phyloP scores from a whole-genome alignment of 176 grass and related monocot genomes.

The Musa itinerans region DNA sequence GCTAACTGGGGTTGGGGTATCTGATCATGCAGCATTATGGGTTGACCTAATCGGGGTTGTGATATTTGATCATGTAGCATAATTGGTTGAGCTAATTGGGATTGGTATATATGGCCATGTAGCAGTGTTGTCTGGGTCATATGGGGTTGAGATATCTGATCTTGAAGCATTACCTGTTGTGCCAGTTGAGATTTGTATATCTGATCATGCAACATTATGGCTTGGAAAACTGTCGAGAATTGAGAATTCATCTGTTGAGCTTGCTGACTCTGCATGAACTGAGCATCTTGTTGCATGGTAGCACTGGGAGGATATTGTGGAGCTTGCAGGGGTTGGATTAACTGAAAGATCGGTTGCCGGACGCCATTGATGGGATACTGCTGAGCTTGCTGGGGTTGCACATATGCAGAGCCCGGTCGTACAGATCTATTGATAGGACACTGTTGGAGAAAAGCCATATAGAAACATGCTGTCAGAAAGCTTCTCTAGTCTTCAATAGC shows the following conservation, averaged over 20 bases:
- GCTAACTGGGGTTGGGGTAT: not conserved
- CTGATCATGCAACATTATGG: no score
- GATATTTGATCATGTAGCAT: no score
- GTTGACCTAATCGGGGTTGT: not conserved
- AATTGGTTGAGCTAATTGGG: no score
- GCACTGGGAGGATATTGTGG: no score
- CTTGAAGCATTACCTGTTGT: no score
- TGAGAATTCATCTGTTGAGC: conserved; percentile 1
- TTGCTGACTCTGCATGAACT: not conserved
- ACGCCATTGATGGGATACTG: not conserved
- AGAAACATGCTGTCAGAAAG: not conserved
- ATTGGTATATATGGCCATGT: no score
- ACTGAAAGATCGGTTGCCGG: not conserved
- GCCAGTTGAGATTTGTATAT: no score
- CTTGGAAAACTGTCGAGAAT: not conserved
- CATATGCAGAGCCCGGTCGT: no score
- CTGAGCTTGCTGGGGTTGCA: not conserved
- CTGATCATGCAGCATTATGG: not conserved
- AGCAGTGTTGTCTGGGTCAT: no score
- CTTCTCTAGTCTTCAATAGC: no score
- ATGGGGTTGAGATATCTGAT: no score
- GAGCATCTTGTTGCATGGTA: not conserved
- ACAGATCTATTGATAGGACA: not conserved
- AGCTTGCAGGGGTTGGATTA: not conserved
- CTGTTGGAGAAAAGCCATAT: not conserved